These are phyloP conservation scores for Mycena venus DNA, from an alignment of 768 basidiomycete genomes.

Conservation along the genomic window DNA sequence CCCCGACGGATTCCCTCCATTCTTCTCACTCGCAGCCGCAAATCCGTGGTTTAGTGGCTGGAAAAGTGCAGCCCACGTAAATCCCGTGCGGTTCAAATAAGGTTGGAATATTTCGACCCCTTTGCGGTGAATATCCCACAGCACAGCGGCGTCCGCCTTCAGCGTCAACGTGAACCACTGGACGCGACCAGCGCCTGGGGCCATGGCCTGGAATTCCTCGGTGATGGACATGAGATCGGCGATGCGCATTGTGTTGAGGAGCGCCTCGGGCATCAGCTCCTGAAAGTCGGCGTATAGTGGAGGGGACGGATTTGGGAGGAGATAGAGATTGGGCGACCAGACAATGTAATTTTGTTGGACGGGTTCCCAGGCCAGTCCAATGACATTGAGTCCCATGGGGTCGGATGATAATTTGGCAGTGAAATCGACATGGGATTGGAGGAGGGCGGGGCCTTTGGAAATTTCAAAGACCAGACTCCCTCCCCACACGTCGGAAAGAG, in stretches of 20 bases:
- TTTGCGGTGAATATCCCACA: conserved; percentile 25
- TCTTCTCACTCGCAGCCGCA: conserved; percentile 3
- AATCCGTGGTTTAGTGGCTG: conserved; percentile 31
- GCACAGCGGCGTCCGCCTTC: conserved; percentile 28
- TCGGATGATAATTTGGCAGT: conserved; percentile 24
- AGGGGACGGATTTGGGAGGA: conserved; percentile 26
- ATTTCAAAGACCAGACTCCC: conserved; percentile 31
- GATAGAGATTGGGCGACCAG: conserved; percentile 33
- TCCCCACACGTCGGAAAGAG: conserved; percentile 32
- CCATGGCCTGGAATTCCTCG: conserved; percentile 29
- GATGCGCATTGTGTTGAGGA: conserved; percentile 32
- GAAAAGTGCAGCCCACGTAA: conserved; percentile 22
- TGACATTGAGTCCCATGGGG: conserved; percentile 27
- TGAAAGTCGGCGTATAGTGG: conserved; percentile 28
- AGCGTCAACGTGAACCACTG: conserved; percentile 33
- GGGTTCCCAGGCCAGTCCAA: conserved; percentile 31
- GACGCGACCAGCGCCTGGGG: conserved; percentile 26
- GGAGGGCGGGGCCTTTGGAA: conserved; percentile 23
- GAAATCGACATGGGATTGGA: conserved; percentile 29
- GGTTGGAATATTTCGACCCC: conserved; percentile 32
- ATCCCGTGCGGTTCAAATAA: conserved; percentile 25
- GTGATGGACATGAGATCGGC: conserved; percentile 27
- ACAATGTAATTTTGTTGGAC: conserved; percentile 25
- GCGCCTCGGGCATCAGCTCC: conserved; percentile 6
- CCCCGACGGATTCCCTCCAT: conserved; percentile 34